Evolutionary conservation across 345 rosid genomes (phyloP), one percentile per base, ranked within the genome.

Genomic region (Citropsis articulata): DNA sequence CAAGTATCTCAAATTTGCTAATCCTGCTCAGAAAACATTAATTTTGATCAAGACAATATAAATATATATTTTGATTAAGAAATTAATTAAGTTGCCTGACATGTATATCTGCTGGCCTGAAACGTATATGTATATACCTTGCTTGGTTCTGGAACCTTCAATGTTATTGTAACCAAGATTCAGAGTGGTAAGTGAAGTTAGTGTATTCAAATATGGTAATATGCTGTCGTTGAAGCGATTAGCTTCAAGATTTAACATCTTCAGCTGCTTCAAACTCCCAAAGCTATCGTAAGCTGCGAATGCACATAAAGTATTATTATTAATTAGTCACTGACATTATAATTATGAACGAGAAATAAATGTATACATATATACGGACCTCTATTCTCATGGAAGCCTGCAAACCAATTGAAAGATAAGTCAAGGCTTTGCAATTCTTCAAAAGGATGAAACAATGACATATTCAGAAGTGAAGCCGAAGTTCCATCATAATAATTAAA

Each of bases 401-500:
- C 6, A 2, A 72, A 25, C 2, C 5, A 0, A 78, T 72, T 65
- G 0, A 0, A 0, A 21, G 70, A 79, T 3, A 73, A 40, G 24
- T 74, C 74, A 21, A 68, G 78, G 25, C n/a, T 40, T 2, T 25
- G 9, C 12, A 74, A 45, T 25, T 75, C 65, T 25, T 75, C 62
- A 74, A 80, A 80, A 69, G 71, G 30, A n/a, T 57, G 77, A 72
- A 78, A 65, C 60, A 78, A 25, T 2, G 76, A 78, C 19, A 78
- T 14, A 42, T 80, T 63, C 33, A 75, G 45, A 69, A 27, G 10
- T 0, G 71, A 5, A 67, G n/a, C n/a, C 10, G 30, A 18, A 22
- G 12, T 1, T 7, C 40, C 0, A 40, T 40, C 45, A 40, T 1
- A 40, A 9, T 40, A 40, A 0, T 40, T 9, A 2, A 1, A 40